A percentile compares a stretch with the other conserved stretches of the same genome.
phyloP scores from a whole-genome alignment of 2,329 filamentous ascomycete genomes.

The Fusarium phyllophilum region DNA sequence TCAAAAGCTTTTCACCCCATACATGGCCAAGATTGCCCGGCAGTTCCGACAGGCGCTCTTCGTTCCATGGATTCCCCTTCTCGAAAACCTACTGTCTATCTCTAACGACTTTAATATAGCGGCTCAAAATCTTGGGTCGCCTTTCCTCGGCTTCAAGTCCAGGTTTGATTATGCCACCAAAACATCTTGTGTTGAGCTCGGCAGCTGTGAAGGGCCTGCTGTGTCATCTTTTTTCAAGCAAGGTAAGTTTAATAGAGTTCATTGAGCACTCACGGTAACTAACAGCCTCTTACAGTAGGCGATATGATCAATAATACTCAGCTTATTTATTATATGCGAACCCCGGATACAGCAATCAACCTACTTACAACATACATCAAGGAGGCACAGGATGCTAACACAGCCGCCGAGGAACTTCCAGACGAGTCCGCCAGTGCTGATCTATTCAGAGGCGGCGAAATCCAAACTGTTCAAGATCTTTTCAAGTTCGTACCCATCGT shows the following conservation, averaged over 20 bases:
- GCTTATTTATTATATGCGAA: background rate
- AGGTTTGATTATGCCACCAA: background rate
- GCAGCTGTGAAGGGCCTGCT: background rate
- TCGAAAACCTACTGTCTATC: background rate
- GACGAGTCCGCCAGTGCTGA: background rate
- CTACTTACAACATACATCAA: background rate
- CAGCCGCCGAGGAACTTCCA: background rate
- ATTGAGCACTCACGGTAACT: fast-evolving
- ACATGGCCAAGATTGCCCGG: background rate
- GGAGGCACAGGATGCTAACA: background rate
- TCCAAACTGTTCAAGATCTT: background rate
- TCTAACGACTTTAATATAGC: background rate
- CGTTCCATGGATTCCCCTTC: background rate
- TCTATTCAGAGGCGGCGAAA: background rate
- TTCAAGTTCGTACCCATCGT: background rate
- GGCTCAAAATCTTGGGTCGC: background rate
- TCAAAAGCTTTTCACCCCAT: background rate
- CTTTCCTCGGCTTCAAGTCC: background rate
- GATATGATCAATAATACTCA: background rate
- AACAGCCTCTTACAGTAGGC: background rate
- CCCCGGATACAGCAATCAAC: background rate
- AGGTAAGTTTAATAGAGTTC: fast-evolving
- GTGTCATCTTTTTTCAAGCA: background rate
- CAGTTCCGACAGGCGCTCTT: background rate
- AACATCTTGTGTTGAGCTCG: background rate